Percentiles rank a stretch among this genome's conserved stretches.
Evolutionary conservation across 805 yeast species (phyloP).

Genomic region (Ogataea paradorogensis): DNA sequence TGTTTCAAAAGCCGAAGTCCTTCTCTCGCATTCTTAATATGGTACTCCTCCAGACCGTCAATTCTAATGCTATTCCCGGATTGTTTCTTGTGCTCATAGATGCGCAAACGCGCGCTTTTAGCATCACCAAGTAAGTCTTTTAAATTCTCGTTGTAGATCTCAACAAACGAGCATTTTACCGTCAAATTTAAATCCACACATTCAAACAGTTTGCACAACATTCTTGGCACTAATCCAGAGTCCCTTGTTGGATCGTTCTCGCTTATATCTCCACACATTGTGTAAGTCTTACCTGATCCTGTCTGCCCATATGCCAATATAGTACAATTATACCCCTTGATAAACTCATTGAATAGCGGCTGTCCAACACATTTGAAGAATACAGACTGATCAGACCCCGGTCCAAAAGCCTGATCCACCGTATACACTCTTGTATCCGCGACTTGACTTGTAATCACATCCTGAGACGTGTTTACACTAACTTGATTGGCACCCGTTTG

Average conservation of each 20-base stretch:
- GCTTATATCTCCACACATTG: slow-evolving; percentile 51
- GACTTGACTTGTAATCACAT: slow-evolving; percentile 25
- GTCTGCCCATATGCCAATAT: slow-evolving; percentile 61
- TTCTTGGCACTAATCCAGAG: slow-evolving; percentile 52
- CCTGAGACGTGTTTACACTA: slow-evolving; percentile 26
- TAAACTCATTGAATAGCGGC: slow-evolving; percentile 47
- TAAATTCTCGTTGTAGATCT: slow-evolving; percentile 44
- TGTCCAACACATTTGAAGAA: slow-evolving; percentile 45
- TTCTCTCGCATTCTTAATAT: slow-evolving; percentile 49
- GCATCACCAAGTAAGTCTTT: slow-evolving; percentile 44
- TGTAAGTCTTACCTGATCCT: slow-evolving; percentile 59
- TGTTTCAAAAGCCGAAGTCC: slow-evolving; percentile 54
- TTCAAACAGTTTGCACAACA: slow-evolving; percentile 41
- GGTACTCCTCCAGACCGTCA: slow-evolving; percentile 63
- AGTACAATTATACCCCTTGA: slow-evolving; percentile 52
- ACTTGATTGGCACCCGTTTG: slow-evolving; percentile 28
- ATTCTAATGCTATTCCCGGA: slow-evolving; percentile 41
- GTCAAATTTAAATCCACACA: slow-evolving; percentile 32
- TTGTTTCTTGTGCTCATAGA: slow-evolving; percentile 35
- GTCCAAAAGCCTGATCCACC: slow-evolving; percentile 57
- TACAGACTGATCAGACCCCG: slow-evolving; percentile 46
- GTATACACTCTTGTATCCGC: slow-evolving; percentile 38
- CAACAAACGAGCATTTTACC: slow-evolving; percentile 52
- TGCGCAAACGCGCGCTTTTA: slow-evolving; percentile 33
- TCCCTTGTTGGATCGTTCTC: slow-evolving; percentile 27